Evolutionary conservation across 176 grass and related monocot species (phyloP), one percentile per base, ranked within the genome.

Genomic region (Rhynchospora breviuscula): DNA sequence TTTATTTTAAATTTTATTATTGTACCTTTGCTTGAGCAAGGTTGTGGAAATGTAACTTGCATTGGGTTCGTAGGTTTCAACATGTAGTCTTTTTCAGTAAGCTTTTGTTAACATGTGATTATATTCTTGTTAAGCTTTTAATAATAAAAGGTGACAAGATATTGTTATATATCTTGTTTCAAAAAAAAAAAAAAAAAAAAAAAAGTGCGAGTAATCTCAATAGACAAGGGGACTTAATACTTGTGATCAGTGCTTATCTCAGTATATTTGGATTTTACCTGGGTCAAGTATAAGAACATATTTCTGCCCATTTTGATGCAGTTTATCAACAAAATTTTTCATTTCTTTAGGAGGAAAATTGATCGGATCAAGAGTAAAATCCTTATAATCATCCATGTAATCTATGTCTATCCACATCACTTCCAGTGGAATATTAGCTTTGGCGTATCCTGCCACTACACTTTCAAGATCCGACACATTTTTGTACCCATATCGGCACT

Each of bases 331-430:
- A 56, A 98, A 93, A 22, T 25, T 63, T 2, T 83, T 88, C 85
- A 98, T 84, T 5, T 73, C 66, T 6, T 68, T 73, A 17, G 79
- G 76, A 26, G 88, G 89, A 60, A 98, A 98, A 70, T 98, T 98
- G 23, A 93, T 69, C 1, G 87, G 92, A 48, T 94, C 79, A 0
- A 98, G 73, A 0, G 95, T 98, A 81, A 94, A 98, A 79, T 98
- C 95, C 85, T 94, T 88, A 87, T 18, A 94, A 10, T 57, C 85
- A 70, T 98, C 86, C 95, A 98, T 98, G 92, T 98, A 88, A 82
- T 98, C 95, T 22, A 98, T 98, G 86, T 98, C 92, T 12, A 89
- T 91, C 95, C 95, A 98, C 95, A 98, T 98, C 9, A 94, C 92
- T 84, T 98, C 95, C 10, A 98, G 64, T 6, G 95, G 95, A 33